Evolutionary conservation across 1,139 yeast genomes (phyloP).

Genomic region (Candida freyschussii): DNA sequence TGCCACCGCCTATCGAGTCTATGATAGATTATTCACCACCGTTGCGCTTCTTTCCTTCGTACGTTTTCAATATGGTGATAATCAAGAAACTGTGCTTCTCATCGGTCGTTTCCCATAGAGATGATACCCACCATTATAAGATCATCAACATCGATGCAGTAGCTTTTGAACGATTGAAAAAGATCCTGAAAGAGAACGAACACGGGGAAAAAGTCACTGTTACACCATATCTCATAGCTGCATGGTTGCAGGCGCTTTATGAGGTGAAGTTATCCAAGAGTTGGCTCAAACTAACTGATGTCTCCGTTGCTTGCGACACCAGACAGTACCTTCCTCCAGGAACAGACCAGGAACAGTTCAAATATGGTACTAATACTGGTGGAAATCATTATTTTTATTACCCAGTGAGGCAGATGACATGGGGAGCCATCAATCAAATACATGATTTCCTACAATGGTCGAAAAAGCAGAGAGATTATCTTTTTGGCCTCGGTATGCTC

Average conservation of each 20-base stretch:
- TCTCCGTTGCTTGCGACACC: conserved; percentile 18
- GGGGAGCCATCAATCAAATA: conserved; percentile 5
- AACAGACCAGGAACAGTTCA: conserved; percentile 8
- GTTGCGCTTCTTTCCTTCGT: conserved; percentile 10
- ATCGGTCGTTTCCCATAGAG: conserved; percentile 2
- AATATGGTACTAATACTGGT: conserved; percentile 18
- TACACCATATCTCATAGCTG: conserved; percentile 18
- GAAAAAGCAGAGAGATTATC: conserved; percentile 4
- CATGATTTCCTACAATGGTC: conserved; percentile 9
- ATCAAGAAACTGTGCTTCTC: conserved; percentile 6
- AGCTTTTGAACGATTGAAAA: conserved; percentile 2
- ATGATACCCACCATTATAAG: conserved; percentile 12
- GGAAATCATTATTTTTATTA: conserved; percentile 15
- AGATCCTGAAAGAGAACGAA: conserved; percentile 1
- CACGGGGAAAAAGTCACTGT: conserved; percentile 8
- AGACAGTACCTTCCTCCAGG: conserved; percentile 14
- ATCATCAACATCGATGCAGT: conserved; percentile 9
- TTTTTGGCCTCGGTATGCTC: conserved; percentile 18
- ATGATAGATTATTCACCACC: conserved; percentile 14
- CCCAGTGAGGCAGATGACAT: conserved; percentile 6
- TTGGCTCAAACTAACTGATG: conserved; percentile 11
- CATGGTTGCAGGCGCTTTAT: conserved; percentile 19
- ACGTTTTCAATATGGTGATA: conserved; percentile 6
- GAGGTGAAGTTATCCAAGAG: conserved; percentile 1
- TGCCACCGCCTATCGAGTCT: conserved; percentile 18